Base-by-base conservation (phyloP, 78 protist genomes). In the Dictyostelium citrinum region DNA sequence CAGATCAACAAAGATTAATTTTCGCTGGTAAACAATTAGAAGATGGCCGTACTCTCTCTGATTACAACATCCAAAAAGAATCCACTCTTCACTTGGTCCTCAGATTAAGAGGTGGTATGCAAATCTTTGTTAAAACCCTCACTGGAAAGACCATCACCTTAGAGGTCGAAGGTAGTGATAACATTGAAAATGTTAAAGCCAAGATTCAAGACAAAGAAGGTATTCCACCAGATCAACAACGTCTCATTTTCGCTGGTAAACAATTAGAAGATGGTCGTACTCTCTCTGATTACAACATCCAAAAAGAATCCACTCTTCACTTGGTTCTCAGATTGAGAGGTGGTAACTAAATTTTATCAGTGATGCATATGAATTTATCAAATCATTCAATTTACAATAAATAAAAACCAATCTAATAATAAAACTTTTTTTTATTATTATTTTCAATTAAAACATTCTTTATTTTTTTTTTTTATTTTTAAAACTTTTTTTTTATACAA, bases 91-190 rank as follows among this genome's bases (percentile, higher is more conserved):
- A 98, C 90, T 90, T 98, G 22, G 76, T 68, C 5, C 17, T 64
- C 0, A 64, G 72, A 64, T 11, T 64, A 11, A 6, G 72, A 11
- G 72, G 72, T 64, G 72, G 72, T 64, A 96, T 96, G 98, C 98
- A 97, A 81, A 97, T 97, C 71, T 98, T 98, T 93, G 99, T 99
- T 81, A 98, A 98, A 96, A 98, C 99, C 41, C 94, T 97, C 3
- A 97, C 99, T 31, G 99, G 99, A 78, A 99, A 98, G 96, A 99
- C 99, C 83, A 98, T 98, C 97, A 97, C 99, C 8, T 96, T 99
- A 24, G 99, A 98, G 71, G 99, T 98, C 45, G 99, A 98, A 95
- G 33, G 98, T 24, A 49, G 95, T 27, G 99, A 98, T 91, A 96
- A 98, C 37, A 97, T 98, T 51, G 99, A 98, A 55, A 97, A 91